phyloP scores from a whole-genome alignment of 495 filamentous ascomycete species.

The Ramalina intermedia region DNA sequence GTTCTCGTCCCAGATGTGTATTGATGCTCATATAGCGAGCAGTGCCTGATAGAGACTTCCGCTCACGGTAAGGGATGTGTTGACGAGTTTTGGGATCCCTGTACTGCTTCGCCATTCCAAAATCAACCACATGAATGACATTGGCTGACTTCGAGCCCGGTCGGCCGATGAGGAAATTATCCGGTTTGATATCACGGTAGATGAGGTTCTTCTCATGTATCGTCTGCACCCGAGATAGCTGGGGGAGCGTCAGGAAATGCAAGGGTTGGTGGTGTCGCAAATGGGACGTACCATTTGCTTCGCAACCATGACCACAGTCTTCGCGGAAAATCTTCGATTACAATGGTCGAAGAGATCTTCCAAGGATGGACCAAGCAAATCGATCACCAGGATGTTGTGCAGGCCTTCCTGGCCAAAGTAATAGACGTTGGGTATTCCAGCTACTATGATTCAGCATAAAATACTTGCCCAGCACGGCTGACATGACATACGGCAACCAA shows the following conservation, averaged over 20 bases:
- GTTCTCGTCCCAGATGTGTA: slow-evolving; percentile 90
- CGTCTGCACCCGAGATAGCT: slow-evolving; percentile 95
- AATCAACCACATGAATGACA: slow-evolving; percentile 98
- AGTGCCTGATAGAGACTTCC: slow-evolving; percentile 93
- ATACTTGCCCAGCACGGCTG: slow-evolving; percentile 2
- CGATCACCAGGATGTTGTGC: slow-evolving; percentile 98
- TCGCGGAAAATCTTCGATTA: slow-evolving; percentile 85
- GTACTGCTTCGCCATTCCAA: slow-evolving; percentile 99
- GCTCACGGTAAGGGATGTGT: slow-evolving; percentile 95
- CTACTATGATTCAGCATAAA: slow-evolving; percentile 28
- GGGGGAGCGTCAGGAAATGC: slow-evolving; percentile 11
- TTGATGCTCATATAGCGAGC: slow-evolving; percentile 99
- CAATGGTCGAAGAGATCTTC: slow-evolving; percentile 98
- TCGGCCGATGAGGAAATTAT: slow-evolving; percentile 98
- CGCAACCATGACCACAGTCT: slow-evolving; percentile 98
- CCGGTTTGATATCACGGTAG: slow-evolving; percentile 98
- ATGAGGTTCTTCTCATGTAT: slow-evolving; percentile 99
- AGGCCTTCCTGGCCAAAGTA: slow-evolving; percentile 99
- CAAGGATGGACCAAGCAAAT: slow-evolving; percentile 87
- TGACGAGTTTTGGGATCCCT: slow-evolving; percentile 98
- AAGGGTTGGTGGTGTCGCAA: background rate
- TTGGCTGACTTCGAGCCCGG: slow-evolving; percentile 84
- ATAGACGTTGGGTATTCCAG: slow-evolving; percentile 98
- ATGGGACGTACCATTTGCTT: slow-evolving; percentile 82
- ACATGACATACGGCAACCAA: slow-evolving; percentile 87